Evolutionary conservation across 2,329 filamentous ascomycete genomes (phyloP), one percentile per base, ranked within the genome.

Genomic region (Pseudopyricularia cyperi): DNA sequence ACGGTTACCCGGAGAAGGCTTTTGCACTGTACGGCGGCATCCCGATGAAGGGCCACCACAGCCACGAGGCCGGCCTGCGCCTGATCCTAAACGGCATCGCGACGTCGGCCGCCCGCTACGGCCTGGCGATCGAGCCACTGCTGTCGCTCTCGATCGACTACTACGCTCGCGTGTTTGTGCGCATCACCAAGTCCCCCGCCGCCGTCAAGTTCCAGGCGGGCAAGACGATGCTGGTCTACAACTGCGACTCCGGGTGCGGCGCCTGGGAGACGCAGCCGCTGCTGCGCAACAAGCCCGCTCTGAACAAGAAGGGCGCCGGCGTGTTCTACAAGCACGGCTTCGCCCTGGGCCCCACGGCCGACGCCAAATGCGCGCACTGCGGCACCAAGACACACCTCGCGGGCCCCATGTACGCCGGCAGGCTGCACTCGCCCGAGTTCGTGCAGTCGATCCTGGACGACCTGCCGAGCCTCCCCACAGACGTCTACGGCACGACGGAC

Each of bases 81-180:
- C 73, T 98, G 9, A 87, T 98, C 50, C 68, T 98, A 12, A 81
- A 96, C 63, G 80, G 84, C 3, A 79, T 97, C 53, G 86, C 90
- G 2, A 80, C 82, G 1, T 79, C 88, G 1, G 93, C 89, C 3
- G 87, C 85, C 15, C 83, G 83, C 55, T 94, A 98, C 59, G 91
- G 93, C 1, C 72, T 96, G 42, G 76, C 87, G 0, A 89, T 97
- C 54, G 90, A 97, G 66, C 93, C 93, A 0, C 76, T 96, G 4
- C 76, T 98, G 11, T 95, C 89, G 6, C 77, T 98, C 1, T 96
- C 89, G 3, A 95, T 97, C 56, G 93, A 98, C 66, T 98, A 94
- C 66, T 98, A 98, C 64, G 82, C 85, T 19, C 82, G 94, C 46
- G 76, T 96, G 2, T 98, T 97, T 63, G 83, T 98, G 46, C 81